A percentile compares a stretch with the other conserved stretches of the same genome.
Conservation (phyloP, 768 basidiomycete genomes). For the Tulasnella calospora region DNA sequence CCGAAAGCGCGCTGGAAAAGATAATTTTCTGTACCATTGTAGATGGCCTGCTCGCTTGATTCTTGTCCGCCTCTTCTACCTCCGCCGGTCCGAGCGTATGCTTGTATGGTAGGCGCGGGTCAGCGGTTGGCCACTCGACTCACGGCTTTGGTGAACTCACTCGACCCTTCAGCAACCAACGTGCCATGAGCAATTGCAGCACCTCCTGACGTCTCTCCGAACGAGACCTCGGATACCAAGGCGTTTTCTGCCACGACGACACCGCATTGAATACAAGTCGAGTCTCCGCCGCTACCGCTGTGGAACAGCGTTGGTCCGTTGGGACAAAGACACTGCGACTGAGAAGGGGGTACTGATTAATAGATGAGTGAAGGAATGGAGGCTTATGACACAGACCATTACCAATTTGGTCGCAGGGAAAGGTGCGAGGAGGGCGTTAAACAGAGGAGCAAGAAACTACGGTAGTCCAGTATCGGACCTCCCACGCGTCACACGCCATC, state of each 20-base stretch:
- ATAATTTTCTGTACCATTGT: constrained; percentile 58
- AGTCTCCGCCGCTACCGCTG: constrained; percentile 76
- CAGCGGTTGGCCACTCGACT: background rate
- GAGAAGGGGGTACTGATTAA: background rate
- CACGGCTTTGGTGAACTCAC: constrained; percentile 48
- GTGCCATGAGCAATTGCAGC: constrained; percentile 94
- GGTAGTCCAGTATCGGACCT: background rate
- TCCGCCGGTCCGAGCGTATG: constrained; percentile 75
- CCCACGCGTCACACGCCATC: background rate
- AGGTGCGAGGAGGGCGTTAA: background rate
- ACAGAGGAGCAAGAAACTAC: background rate
- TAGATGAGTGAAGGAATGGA: background rate
- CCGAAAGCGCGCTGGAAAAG: background rate
- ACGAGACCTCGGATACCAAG: constrained; percentile 89
- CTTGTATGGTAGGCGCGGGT: constrained; percentile 39
- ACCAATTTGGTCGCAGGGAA: background rate
- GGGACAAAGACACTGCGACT: constrained; percentile 22
- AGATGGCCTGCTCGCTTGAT: constrained; percentile 85
- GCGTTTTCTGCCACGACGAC: constrained; percentile 89
- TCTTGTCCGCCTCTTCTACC: constrained; percentile 74
- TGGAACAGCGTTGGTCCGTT: constrained; percentile 34
- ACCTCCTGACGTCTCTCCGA: constrained; percentile 88
- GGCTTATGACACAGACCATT: background rate
- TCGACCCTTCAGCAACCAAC: constrained; percentile 85
- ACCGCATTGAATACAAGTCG: constrained; percentile 80